Conservation (phyloP, 2,329 filamentous ascomycete genomes). For the Monosporascus sp. region DNA sequence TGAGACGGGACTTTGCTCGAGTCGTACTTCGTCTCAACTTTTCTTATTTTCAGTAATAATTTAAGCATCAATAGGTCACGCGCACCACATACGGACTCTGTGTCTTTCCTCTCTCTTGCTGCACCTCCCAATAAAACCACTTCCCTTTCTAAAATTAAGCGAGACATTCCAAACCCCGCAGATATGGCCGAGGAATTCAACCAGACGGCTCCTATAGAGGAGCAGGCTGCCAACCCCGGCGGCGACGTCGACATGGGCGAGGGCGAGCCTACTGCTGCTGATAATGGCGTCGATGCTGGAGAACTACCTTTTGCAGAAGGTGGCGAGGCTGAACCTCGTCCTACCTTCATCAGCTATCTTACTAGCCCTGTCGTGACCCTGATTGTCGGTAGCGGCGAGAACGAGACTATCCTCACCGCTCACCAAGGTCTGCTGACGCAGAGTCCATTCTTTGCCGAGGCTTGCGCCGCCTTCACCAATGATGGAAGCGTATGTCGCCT, state of each 20-base stretch:
- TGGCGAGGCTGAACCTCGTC: conserved; percentile 31
- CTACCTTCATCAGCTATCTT: conserved; percentile 54
- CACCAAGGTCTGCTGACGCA: conserved; percentile 72
- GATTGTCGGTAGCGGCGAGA: conserved; percentile 56
- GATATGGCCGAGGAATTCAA: conserved; percentile 25
- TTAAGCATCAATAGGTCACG: neutral
- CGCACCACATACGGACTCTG: too few relatives aligned
- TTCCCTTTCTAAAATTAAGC: neutral
- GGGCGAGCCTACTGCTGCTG: conserved; percentile 9
- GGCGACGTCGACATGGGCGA: conserved; percentile 37
- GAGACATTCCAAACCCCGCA: neutral
- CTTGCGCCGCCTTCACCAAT: conserved; percentile 56
- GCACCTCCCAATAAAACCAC: neutral
- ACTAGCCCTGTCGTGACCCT: conserved; percentile 65
- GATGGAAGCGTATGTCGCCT: conserved; percentile 51
- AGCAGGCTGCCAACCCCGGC: conserved; percentile 22
- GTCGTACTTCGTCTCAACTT: neutral
- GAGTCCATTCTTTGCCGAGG: conserved; percentile 68
- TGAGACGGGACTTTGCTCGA: neutral
- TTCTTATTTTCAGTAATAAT: neutral
- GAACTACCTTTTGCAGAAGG: conserved; percentile 36
- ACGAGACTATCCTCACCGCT: conserved; percentile 62
- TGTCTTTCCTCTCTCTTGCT: too few relatives aligned
- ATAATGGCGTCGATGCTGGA: conserved; percentile 7
- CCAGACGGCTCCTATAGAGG: conserved; percentile 21